Conservation (phyloP, 139 green algal genomes). For the Chlamydomonas schloesseri region DNA sequence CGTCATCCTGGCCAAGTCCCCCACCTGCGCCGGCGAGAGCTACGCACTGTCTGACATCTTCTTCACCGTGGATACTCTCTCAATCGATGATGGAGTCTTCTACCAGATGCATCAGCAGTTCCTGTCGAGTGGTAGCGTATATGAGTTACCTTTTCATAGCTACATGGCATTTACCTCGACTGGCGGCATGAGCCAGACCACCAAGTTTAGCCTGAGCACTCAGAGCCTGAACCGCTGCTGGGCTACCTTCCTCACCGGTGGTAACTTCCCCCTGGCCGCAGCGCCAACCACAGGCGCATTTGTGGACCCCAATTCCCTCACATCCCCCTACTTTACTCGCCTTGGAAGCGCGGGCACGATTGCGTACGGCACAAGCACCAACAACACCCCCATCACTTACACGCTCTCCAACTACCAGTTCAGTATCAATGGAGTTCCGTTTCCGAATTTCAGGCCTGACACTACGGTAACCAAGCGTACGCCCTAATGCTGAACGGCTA, state of each 20-base stretch:
- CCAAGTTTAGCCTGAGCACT: background rate
- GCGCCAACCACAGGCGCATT: background rate
- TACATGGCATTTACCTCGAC: background rate
- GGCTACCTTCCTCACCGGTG: background rate
- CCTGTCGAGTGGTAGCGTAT: background rate
- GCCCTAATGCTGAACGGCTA: background rate
- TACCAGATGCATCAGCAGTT: conserved; percentile 1
- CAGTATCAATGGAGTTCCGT: background rate
- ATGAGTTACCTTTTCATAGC: background rate
- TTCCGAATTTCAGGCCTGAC: background rate
- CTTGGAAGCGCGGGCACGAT: background rate
- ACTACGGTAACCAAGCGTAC: background rate
- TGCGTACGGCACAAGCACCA: background rate
- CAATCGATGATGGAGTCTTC: conserved; percentile 12
- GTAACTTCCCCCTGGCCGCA: background rate
- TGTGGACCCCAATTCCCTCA: background rate
- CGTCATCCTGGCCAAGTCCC: background rate
- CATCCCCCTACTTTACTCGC: background rate
- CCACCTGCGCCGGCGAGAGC: background rate
- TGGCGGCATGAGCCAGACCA: background rate
- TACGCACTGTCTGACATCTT: conserved; percentile 1
- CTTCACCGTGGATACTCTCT: background rate
- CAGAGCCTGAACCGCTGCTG: background rate
- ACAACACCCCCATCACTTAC: background rate
- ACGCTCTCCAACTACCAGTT: background rate